phyloP scores from a whole-genome alignment of 345 rosid species.

The Citrus sinensis region DNA sequence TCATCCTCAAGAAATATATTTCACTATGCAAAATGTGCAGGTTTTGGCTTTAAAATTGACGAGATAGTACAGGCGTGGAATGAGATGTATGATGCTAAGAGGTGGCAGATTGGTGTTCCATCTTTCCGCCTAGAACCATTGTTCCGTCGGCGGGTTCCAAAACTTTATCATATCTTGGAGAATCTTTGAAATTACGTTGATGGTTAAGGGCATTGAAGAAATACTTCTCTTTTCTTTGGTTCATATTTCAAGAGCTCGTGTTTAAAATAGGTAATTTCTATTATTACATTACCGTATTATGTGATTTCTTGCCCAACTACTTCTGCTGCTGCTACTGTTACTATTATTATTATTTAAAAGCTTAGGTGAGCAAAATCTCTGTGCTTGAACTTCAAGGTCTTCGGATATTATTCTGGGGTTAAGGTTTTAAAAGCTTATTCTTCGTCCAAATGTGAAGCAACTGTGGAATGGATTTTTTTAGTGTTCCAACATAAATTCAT shows the following conservation, averaged over 20 bases:
- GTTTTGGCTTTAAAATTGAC: conserved; percentile 91
- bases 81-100: conserved; percentile 96
- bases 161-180: conserved; percentile 78
- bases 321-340: too few species aligned
- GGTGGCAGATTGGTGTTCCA: conserved; percentile 94
- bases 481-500: background rate
- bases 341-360: too few species aligned
- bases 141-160: conserved; percentile 80
- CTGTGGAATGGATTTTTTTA: background rate
- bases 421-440: background rate
- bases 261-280: conserved; percentile 9
- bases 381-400: background rate
- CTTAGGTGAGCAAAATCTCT: background rate
- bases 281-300: background rate
- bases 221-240: background rate
- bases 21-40: conserved; percentile 27
- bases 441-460: background rate
- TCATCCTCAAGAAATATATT: background rate
- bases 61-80: conserved; percentile 99
- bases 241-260: conserved; percentile 7
- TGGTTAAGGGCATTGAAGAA: conserved; percentile 6
- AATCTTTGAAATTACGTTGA: conserved; percentile 37
- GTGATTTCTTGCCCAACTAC: background rate
- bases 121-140: conserved; percentile 95
- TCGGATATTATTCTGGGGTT: background rate